Percentiles rank a stretch among this genome's conserved stretches.
Conservation (phyloP, 2,329 filamentous ascomycete species). For the Penicillium sp. region DNA sequence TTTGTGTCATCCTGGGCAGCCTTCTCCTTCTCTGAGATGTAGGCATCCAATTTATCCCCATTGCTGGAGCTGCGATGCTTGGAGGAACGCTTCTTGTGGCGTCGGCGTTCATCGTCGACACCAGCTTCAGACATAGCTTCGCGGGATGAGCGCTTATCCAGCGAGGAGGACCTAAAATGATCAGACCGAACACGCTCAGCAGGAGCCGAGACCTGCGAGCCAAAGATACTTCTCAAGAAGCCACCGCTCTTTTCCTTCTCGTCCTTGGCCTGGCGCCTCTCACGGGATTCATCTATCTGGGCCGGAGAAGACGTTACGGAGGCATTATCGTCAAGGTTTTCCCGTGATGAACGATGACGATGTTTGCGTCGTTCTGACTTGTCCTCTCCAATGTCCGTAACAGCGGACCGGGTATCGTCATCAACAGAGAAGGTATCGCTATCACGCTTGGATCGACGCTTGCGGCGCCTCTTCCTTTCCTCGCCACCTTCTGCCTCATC, state of each 20-base stretch:
- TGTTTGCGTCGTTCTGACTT: constrained; percentile 23
- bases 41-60: constrained; percentile 47
- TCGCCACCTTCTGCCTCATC: constrained; percentile 16
- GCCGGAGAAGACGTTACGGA: constrained; percentile 38
- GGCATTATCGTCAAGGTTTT: constrained; percentile 34
- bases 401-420: constrained; percentile 22
- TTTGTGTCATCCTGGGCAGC: constrained; percentile 42
- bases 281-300: constrained; percentile 32
- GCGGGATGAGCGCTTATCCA: constrained; percentile 30
- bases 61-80: constrained; percentile 39
- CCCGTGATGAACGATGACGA: constrained; percentile 14
- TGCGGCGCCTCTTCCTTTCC: constrained; percentile 28
- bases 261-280: constrained; percentile 34
- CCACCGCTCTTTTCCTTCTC: constrained; percentile 34
- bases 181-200: constrained; percentile 18
- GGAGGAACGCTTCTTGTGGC: constrained; percentile 47
- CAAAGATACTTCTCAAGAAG: constrained; percentile 41
- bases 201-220: constrained; percentile 36
- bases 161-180: constrained; percentile 22
- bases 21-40: constrained; percentile 47
- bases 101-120: constrained; percentile 42
- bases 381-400: constrained; percentile 22
- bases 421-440: constrained; percentile 19
- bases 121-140: constrained; percentile 40
- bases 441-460: constrained; percentile 29